Conservation (phyloP, 2,329 filamentous ascomycete genomes). For the Aureobasidium melanogenum region DNA sequence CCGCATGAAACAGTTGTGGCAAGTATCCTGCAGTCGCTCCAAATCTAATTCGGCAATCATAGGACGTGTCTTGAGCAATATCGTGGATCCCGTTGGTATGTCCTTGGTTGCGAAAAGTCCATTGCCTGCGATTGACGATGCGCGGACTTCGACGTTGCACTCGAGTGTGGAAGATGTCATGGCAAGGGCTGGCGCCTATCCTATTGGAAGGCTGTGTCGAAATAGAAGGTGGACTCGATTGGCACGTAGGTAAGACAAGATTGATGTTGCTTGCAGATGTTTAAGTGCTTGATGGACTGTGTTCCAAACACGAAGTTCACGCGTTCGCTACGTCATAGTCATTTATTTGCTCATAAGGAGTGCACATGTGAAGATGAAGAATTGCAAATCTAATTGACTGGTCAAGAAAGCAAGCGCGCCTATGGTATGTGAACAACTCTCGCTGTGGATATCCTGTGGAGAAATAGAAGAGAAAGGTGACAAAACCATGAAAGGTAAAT, state of each 20-base stretch:
- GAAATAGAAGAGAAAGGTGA: neutral
- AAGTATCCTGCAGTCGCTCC: conserved; percentile 43
- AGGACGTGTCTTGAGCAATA: conserved; percentile 43
- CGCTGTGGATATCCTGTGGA: conserved; percentile 7
- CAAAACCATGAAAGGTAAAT: neutral
- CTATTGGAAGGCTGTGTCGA: neutral
- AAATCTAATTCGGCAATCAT: conserved; percentile 48
- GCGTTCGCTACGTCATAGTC: neutral
- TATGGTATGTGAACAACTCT: neutral
- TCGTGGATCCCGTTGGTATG: conserved; percentile 40
- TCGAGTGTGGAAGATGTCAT: neutral
- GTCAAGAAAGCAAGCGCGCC: neutral
- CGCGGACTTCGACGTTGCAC: conserved; percentile 13
- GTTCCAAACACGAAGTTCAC: neutral
- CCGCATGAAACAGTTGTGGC: conserved; percentile 48
- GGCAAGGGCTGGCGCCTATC: neutral
- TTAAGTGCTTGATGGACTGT: neutral
- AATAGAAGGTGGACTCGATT: neutral
- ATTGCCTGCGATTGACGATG: conserved; percentile 31
- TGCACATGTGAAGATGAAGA: neutral
- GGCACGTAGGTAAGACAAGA: neutral
- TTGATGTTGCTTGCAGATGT: neutral
- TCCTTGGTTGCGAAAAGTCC: conserved; percentile 46
- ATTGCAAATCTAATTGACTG: neutral
- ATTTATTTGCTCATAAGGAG: neutral